Evolutionary conservation across 495 filamentous ascomycete genomes (phyloP).

Genomic region (Thermothielavioides terrestris): DNA sequence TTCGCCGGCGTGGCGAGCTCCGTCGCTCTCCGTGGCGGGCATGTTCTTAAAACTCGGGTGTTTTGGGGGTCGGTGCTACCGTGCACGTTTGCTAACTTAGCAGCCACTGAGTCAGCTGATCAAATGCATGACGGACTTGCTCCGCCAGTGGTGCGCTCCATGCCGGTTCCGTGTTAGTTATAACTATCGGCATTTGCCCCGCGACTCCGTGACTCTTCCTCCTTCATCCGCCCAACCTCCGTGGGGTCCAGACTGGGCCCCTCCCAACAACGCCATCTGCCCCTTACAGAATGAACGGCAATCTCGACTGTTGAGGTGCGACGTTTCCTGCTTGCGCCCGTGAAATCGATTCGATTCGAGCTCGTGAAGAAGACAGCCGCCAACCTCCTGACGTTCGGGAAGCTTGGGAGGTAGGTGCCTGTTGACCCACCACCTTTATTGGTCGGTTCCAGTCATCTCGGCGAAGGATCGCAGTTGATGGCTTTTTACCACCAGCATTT

Average conservation of each 20-base stretch:
- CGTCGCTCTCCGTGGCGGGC: too few species aligned
- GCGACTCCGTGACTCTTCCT: constrained; percentile 15
- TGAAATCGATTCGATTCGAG: too few species aligned
- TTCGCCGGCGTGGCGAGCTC: too few species aligned
- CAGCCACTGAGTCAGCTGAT: background rate
- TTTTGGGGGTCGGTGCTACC: too few species aligned
- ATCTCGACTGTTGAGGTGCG: too few species aligned
- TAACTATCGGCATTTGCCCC: constrained; percentile 17
- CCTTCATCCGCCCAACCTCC: constrained; percentile 7
- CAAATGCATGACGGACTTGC: background rate
- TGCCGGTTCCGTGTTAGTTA: too few species aligned
- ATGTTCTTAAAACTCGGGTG: too few species aligned
- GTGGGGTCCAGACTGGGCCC: constrained; percentile 23
- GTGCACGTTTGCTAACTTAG: too few species aligned
- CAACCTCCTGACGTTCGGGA: background rate
- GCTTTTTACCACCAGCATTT: background rate
- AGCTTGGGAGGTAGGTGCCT: background rate
- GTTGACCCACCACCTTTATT: too few species aligned
- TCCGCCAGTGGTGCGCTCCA: background rate
- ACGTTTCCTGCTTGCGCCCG: too few species aligned
- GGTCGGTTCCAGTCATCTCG: background rate
- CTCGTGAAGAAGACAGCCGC: too few species aligned
- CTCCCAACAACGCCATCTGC: constrained; percentile 11
- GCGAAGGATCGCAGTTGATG: background rate
- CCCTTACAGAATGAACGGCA: too few species aligned